A percentile compares a stretch with the other conserved stretches of the same genome.
These are phyloP conservation scores for Geotrichum ghanense DNA, from an alignment of 805 yeast genomes.

Conservation along the genomic window DNA sequence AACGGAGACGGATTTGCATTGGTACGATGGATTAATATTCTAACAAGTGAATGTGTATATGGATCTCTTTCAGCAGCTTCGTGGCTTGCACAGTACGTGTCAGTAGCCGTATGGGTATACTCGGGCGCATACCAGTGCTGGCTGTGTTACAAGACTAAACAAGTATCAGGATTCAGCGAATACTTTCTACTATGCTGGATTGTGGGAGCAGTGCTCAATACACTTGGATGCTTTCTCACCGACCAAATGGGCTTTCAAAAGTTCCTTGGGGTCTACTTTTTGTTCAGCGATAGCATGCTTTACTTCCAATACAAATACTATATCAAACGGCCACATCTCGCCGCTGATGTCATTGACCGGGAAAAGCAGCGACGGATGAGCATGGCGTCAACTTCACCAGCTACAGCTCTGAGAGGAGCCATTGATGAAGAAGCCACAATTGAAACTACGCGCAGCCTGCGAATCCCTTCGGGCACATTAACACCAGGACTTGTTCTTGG, in stretches of 20 bases:
- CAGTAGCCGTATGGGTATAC: slow-evolving; percentile 21
- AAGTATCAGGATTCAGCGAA: slow-evolving; percentile 22
- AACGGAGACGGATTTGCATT: slow-evolving; percentile 7
- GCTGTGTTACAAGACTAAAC: slow-evolving; percentile 16
- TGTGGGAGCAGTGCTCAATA: slow-evolving; percentile 22
- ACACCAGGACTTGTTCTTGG: slow-evolving; percentile 6
- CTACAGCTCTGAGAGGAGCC: background rate
- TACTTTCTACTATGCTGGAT: slow-evolving; percentile 21
- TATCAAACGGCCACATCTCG: slow-evolving; percentile 3
- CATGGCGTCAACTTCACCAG: slow-evolving; percentile 6
- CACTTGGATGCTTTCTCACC: slow-evolving; percentile 22
- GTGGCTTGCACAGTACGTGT: slow-evolving; percentile 13
- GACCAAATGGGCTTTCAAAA: slow-evolving; percentile 23
- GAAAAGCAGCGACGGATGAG: background rate
- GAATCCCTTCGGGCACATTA: slow-evolving; percentile 1
- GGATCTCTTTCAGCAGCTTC: slow-evolving; percentile 11
- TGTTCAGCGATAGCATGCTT: slow-evolving; percentile 17
- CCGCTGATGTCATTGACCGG: background rate
- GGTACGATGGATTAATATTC: slow-evolving; percentile 6
- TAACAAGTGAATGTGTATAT: slow-evolving; percentile 9
- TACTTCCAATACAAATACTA: slow-evolving; percentile 19
- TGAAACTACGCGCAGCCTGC: background rate
- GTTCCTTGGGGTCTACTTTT: slow-evolving; percentile 17
- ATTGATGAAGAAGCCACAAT: background rate
- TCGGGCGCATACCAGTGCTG: slow-evolving; percentile 24